Conservation (phyloP, 306 rosid genomes). For the Vigna mungo region DNA sequence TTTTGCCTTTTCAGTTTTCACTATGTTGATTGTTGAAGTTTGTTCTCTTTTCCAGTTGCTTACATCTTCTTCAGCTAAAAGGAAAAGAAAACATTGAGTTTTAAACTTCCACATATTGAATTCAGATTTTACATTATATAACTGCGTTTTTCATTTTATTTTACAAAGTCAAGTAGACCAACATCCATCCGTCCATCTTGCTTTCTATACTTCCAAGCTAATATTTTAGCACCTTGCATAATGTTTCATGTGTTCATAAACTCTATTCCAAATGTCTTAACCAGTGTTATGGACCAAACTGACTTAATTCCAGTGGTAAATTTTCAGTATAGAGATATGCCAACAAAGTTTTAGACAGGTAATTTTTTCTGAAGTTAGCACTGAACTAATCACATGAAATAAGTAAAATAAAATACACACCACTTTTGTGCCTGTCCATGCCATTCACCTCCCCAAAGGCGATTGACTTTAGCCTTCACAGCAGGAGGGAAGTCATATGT, state of each 20-base stretch:
- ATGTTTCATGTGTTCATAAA: constrained; percentile 15
- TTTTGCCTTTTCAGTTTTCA: background rate
- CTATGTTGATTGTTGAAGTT: background rate
- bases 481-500: constrained; percentile 96
- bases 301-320: background rate
- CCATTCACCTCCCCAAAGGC: constrained; percentile 99
- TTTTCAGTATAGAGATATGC: background rate
- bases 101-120: background rate
- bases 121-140: constrained; percentile 6
- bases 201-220: background rate
- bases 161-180: constrained; percentile 5
- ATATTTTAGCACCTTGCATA: constrained; percentile 8
- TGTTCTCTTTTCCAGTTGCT: background rate
- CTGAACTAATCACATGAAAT: constrained; percentile 28
- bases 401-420: constrained; percentile 50
- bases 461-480: constrained; percentile 93
- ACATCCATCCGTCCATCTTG: background rate
- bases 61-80: background rate
- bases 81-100: background rate
- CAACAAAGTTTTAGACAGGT: background rate
- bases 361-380: constrained; percentile 17
- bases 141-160: background rate
- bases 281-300: background rate
- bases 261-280: background rate
- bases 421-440: constrained; percentile 99